A percentile compares a stretch with the other conserved stretches of the same genome.
Conservation (phyloP, 805 yeast species). For the Candida pini region DNA sequence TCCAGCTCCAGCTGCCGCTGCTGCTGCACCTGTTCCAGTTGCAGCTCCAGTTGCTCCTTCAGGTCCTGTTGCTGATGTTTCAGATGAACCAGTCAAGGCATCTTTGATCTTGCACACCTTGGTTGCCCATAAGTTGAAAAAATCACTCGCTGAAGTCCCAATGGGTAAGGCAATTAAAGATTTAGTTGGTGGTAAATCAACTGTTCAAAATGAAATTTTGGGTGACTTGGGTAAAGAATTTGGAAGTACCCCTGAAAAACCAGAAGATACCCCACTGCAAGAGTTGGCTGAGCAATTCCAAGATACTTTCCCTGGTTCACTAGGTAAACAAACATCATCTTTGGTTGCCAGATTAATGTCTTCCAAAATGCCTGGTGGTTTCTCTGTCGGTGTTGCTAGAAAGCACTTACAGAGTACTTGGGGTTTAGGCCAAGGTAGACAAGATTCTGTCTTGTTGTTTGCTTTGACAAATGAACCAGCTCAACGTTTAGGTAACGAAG, state of each 20-base stretch:
- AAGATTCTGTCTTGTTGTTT: conserved; percentile 77
- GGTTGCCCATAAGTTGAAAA: conserved; percentile 94
- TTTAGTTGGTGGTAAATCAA: conserved; percentile 96
- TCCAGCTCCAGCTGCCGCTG: conserved; percentile 38
- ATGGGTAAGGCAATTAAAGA: conserved; percentile 93
- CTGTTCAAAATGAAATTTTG: conserved; percentile 95
- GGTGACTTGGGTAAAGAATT: conserved; percentile 99
- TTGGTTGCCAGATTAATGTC: conserved; percentile 87
- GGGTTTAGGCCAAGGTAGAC: conserved; percentile 93
- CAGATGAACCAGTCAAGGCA: conserved; percentile 90
- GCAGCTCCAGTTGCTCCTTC: conserved; percentile 64
- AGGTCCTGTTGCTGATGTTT: conserved; percentile 77
- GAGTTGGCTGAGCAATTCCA: conserved; percentile 96
- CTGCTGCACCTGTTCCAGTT: conserved; percentile 55
- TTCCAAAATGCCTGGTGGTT: conserved; percentile 99
- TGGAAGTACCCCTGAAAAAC: conserved; percentile 97
- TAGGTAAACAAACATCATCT: conserved; percentile 92
- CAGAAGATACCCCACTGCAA: conserved; percentile 94
- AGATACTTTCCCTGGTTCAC: conserved; percentile 78
- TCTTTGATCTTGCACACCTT: conserved; percentile 74
- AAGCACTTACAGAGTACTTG: conserved; percentile 86
- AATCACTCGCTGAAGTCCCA: conserved; percentile 78
- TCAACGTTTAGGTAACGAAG: conserved; percentile 76
- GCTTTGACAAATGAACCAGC: conserved; percentile 92
- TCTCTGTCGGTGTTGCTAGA: conserved; percentile 86